A percentile compares a stretch with the other conserved stretches of the same genome.
These are phyloP conservation scores for Blastomyces parvus DNA, from an alignment of 2,329 filamentous ascomycete species.

Conservation along the genomic window DNA sequence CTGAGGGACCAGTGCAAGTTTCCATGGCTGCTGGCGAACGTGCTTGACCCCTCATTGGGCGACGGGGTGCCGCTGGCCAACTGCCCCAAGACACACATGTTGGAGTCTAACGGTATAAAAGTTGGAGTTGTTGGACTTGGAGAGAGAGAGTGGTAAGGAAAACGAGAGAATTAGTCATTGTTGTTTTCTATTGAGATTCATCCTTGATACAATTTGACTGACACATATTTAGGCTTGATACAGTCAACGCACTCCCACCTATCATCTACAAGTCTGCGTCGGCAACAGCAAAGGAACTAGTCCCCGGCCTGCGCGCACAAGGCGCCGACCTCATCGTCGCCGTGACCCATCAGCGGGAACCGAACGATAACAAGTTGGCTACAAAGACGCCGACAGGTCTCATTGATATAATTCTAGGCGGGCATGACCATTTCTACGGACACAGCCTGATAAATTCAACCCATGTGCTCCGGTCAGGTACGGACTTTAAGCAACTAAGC, in stretches of 20 bases:
- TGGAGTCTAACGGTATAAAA: slow-evolving; percentile 77
- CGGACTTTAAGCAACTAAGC: slow-evolving; percentile 85
- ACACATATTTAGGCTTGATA: slow-evolving; percentile 51
- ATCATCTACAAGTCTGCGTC: slow-evolving; percentile 73
- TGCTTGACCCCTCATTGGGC: slow-evolving; percentile 73
- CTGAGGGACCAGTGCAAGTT: slow-evolving; percentile 67
- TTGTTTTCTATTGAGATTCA: neutral
- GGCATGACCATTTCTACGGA: slow-evolving; percentile 82
- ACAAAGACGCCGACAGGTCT: slow-evolving; percentile 58
- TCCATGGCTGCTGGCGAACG: slow-evolving; percentile 83
- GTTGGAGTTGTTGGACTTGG: slow-evolving; percentile 77
- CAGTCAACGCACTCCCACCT: slow-evolving; percentile 76
- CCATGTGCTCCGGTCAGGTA: slow-evolving; percentile 77
- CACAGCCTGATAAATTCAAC: slow-evolving; percentile 68
- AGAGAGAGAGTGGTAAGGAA: slow-evolving; percentile 63
- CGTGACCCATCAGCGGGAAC: slow-evolving; percentile 76
- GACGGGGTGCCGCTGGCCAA: slow-evolving; percentile 65
- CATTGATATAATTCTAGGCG: slow-evolving; percentile 78
- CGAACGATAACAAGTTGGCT: slow-evolving; percentile 81
- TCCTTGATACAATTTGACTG: neutral
- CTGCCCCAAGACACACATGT: slow-evolving; percentile 63
- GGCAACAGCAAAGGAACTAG: slow-evolving; percentile 63
- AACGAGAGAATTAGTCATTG: neutral
- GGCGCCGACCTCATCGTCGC: slow-evolving; percentile 77
- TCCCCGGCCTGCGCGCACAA: slow-evolving; percentile 60